Conservation (phyloP, 2,329 filamentous ascomycete genomes). For the Aphanoascus verrucosus region DNA sequence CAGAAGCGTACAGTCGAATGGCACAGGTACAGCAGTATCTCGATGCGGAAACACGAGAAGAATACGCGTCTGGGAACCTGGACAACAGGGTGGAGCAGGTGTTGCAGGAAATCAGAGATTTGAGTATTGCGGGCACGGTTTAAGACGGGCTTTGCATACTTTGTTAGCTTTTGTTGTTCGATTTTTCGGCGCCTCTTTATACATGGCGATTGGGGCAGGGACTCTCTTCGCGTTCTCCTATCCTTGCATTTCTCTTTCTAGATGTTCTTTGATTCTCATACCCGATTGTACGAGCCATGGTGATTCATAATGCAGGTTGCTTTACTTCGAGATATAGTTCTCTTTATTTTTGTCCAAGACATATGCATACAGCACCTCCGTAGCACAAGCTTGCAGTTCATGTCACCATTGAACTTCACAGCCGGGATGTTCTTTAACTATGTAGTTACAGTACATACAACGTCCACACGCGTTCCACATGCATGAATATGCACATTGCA, state of each 20-base stretch:
- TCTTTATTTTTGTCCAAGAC: too few relatives aligned
- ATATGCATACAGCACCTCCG: too few relatives aligned
- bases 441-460: too few relatives aligned
- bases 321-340: not conserved
- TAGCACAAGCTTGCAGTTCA: too few relatives aligned
- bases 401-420: too few relatives aligned
- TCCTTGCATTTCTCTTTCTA: not conserved
- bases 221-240: not conserved
- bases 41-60: conserved; percentile 86
- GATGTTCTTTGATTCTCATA: conserved; percentile 4
- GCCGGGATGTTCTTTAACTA: too few relatives aligned
- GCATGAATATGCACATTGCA: too few relatives aligned
- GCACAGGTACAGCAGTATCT: conserved; percentile 98
- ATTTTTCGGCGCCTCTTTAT: not conserved
- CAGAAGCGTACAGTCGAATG: conserved; percentile 95
- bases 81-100: conserved; percentile 91
- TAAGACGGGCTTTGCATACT: conserved; percentile 23
- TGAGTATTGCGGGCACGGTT: conserved; percentile 78
- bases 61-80: conserved; percentile 87
- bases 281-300: conserved; percentile 4
- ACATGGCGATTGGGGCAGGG: not conserved
- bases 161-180: not conserved
- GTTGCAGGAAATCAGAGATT: conserved; percentile 86
- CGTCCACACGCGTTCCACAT: too few relatives aligned
- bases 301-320: not conserved